phyloP scores from a whole-genome alignment of 2,329 filamentous ascomycete genomes.

The Cladosporium cucumerinum region DNA sequence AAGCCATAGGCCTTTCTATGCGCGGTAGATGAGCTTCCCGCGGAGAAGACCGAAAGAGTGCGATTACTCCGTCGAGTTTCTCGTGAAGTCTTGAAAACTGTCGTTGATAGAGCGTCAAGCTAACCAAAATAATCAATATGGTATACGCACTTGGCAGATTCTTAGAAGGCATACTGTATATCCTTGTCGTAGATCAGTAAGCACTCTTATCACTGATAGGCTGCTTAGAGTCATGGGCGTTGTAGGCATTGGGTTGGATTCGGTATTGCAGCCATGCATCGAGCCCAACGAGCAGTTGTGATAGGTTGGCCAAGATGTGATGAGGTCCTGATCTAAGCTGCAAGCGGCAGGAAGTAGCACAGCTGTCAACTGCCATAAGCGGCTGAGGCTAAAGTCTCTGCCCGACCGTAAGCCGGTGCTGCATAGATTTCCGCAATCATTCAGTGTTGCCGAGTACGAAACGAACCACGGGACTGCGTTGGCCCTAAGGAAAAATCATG shows the following conservation, averaged over 20 bases:
- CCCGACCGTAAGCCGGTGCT: neutral
- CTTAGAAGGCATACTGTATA: neutral
- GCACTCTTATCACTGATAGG: neutral
- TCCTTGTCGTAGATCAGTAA: neutral
- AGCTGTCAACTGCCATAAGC: neutral
- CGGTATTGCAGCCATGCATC: neutral
- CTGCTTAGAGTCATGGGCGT: neutral
- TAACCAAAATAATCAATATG: neutral
- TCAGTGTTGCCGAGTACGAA: neutral
- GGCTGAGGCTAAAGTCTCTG: neutral
- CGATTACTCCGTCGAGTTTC: neutral
- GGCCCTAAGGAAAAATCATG: neutral
- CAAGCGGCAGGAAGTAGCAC: neutral
- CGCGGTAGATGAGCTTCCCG: neutral
- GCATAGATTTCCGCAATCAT: neutral
- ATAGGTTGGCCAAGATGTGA: neutral
- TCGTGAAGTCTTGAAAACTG: neutral
- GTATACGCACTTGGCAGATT: neutral
- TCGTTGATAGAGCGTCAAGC: neutral
- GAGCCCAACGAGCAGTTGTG: neutral
- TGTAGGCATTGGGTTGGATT: neutral
- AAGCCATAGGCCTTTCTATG: neutral
- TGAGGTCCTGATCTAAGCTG: neutral
- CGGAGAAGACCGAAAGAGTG: neutral
- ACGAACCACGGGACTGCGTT: neutral